These are phyloP conservation scores for Eucalyptus grandis DNA, from an alignment of 345 rosid species.

Conservation along the genomic window DNA sequence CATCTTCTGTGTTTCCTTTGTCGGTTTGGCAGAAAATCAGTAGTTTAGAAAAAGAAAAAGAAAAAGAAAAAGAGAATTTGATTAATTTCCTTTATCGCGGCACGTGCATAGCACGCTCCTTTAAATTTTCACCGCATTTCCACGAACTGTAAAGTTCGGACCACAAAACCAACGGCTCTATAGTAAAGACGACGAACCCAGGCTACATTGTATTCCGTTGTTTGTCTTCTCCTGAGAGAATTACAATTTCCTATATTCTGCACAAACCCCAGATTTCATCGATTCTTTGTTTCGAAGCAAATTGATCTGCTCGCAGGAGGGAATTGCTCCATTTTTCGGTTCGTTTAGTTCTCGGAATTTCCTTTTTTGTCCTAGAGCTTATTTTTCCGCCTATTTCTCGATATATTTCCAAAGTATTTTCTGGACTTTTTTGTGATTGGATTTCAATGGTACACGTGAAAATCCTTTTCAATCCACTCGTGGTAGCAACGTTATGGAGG, in stretches of 20 bases:
- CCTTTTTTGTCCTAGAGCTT: neutral
- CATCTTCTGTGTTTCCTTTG: neutral
- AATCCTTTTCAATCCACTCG: neutral
- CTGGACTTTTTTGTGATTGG: neutral
- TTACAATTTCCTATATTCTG: neutral
- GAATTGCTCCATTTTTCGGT: too few relatives aligned
- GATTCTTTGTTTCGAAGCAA: neutral
- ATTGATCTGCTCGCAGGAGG: too few relatives aligned
- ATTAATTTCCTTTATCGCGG: neutral
- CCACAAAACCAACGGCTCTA: neutral
- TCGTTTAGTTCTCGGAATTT: too few relatives aligned
- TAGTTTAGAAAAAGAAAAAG: neutral
- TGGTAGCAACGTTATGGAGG: neutral
- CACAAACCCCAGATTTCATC: neutral
- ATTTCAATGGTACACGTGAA: neutral
- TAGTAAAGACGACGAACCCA: too few relatives aligned
- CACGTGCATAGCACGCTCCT: neutral
- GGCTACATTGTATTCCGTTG: too few relatives aligned
- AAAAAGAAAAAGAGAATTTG: neutral
- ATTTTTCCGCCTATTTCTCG: neutral
- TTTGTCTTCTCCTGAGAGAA: neutral
- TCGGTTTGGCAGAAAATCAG: neutral
- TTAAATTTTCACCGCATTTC: neutral
- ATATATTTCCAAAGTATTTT: neutral
- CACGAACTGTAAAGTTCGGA: neutral